Conservation (phyloP, 1,284 basidiomycete genomes). For the Tausonia pullulans region DNA sequence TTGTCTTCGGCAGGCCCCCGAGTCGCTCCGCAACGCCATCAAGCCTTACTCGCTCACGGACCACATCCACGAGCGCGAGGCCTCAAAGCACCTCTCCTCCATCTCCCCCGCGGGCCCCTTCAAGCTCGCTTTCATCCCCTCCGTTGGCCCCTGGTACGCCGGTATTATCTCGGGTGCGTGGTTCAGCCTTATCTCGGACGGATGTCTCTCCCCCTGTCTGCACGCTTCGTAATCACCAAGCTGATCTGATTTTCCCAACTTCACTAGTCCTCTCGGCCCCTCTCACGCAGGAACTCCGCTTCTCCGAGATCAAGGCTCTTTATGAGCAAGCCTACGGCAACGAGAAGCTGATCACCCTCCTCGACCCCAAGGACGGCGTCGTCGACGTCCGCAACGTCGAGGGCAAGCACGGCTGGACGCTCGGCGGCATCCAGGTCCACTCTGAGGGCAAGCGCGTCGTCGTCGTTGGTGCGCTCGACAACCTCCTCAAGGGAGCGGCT, state of each 20-base stretch:
- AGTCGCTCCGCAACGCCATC: conserved; percentile 63
- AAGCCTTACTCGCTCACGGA: conserved; percentile 85
- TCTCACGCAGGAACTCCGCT: conserved; percentile 51
- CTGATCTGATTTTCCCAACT: too few species aligned
- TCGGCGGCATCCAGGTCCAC: conserved; percentile 91
- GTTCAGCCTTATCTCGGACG: too few species aligned
- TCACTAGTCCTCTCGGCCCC: conserved; percentile 60
- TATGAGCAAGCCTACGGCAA: conserved; percentile 67
- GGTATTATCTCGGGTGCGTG: conserved; percentile 61
- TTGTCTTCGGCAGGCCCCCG: conserved; percentile 37
- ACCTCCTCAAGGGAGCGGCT: conserved; percentile 92
- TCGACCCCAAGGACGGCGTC: conserved; percentile 45
- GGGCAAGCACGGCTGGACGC: conserved; percentile 74
- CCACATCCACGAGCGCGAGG: conserved; percentile 97
- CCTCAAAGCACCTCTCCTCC: conserved; percentile 63
- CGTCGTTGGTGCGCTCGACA: conserved; percentile 86
- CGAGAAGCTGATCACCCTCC: conserved; percentile 60
- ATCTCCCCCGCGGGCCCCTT: conserved; percentile 43
- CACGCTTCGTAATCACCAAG: too few species aligned
- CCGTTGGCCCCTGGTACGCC: conserved; percentile 89
- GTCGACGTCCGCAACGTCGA: conserved; percentile 69
- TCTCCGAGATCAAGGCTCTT: conserved; percentile 58
- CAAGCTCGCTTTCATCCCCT: conserved; percentile 75
- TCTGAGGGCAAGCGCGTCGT: conserved; percentile 78
- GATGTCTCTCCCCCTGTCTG: too few species aligned